Conservation (phyloP, 768 basidiomycete genomes). For the Lentinula guzmanii region DNA sequence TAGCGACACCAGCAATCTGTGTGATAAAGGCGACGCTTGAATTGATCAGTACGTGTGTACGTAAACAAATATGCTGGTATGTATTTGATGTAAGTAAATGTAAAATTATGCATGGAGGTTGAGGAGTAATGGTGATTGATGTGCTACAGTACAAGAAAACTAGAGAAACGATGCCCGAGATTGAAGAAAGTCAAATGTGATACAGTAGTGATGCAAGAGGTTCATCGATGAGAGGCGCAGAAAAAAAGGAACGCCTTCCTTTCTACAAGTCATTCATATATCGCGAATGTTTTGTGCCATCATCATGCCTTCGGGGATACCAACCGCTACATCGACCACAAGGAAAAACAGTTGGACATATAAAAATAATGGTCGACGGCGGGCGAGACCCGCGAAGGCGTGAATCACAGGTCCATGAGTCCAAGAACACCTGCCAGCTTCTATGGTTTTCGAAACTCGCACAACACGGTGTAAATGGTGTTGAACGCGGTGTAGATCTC, state of each 20-base stretch:
- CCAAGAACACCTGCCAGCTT: not conserved
- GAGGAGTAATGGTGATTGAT: constrained; percentile 1
- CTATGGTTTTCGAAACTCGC: constrained; percentile 84
- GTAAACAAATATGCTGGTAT: not conserved
- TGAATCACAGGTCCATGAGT: not conserved
- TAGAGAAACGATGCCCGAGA: not conserved
- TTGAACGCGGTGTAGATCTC: constrained; percentile 99
- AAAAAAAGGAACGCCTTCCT: not conserved
- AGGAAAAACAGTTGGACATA: not conserved
- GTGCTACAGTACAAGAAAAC: not conserved
- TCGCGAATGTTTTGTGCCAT: not conserved
- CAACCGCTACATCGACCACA: not conserved
- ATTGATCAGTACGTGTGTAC: not conserved
- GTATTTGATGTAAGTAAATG: not conserved
- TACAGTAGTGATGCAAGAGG: not conserved
- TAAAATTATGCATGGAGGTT: not conserved
- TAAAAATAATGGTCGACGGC: constrained; percentile 3
- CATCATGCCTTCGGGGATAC: not conserved
- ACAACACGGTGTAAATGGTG: constrained; percentile 96
- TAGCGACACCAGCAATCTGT: too few relatives aligned
- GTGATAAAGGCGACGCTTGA: too few relatives aligned
- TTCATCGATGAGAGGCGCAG: not conserved
- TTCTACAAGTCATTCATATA: not conserved
- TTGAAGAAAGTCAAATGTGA: constrained; percentile 1
- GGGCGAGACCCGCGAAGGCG: not conserved